Evolutionary conservation across 2,329 filamentous ascomycete genomes (phyloP).

Genomic region (Chaetomium olivaceum): DNA sequence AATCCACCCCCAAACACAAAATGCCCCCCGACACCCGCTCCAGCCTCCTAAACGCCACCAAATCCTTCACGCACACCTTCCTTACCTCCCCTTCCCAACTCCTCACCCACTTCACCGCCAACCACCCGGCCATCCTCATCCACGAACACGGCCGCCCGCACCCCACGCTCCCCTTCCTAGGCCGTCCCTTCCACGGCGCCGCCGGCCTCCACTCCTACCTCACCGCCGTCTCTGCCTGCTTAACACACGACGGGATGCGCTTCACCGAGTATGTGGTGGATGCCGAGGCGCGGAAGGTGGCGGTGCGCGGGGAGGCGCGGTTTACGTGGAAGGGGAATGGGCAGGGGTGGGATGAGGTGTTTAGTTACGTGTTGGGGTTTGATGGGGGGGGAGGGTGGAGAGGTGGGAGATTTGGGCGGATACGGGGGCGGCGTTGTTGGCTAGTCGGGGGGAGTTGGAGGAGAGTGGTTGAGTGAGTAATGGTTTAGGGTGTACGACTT

Average conservation of each 20-base stretch:
- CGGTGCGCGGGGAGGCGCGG: conserved; percentile 36
- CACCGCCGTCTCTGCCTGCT: conserved; percentile 28
- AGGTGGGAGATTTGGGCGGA: conserved; percentile 44
- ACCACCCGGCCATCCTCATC: conserved; percentile 29
- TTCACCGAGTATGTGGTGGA: conserved; percentile 36
- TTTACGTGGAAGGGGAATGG: conserved; percentile 40
- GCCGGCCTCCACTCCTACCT: conserved; percentile 38
- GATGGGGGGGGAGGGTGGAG: conserved; percentile 34
- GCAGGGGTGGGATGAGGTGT: conserved; percentile 41
- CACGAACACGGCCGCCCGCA: conserved; percentile 40
- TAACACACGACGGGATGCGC: conserved; percentile 38
- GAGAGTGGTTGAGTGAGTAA: neutral
- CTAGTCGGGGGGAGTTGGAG: conserved; percentile 54
- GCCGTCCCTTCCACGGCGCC: conserved; percentile 37
- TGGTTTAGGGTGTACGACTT: neutral
- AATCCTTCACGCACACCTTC: conserved; percentile 39
- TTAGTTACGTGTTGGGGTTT: conserved; percentile 40
- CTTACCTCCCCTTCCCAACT: conserved; percentile 35
- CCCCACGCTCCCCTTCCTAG: conserved; percentile 40
- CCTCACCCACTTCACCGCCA: conserved; percentile 36
- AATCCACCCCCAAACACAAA: neutral
- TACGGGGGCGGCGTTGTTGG: conserved; percentile 44
- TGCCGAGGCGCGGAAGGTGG: conserved; percentile 34
- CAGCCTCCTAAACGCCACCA: conserved; percentile 38
- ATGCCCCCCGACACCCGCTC: conserved; percentile 23